phyloP scores from a whole-genome alignment of 805 yeast genomes.

The Candida quercuum region DNA sequence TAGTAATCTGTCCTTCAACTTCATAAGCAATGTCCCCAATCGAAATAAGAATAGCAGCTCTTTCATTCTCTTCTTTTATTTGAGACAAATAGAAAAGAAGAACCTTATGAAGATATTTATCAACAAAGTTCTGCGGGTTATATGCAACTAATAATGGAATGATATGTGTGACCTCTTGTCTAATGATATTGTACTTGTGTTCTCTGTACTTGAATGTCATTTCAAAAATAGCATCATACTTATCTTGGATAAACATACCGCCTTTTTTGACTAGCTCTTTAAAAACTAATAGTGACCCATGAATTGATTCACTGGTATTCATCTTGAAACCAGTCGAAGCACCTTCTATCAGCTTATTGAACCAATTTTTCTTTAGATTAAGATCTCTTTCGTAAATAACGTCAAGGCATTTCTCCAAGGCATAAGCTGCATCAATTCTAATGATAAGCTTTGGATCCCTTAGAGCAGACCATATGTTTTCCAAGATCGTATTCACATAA shows the following conservation, averaged over 20 bases:
- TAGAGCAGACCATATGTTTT: slow-evolving; percentile 82
- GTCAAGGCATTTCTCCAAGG: slow-evolving; percentile 70
- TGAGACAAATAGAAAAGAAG: slow-evolving; percentile 73
- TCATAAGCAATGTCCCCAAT: slow-evolving; percentile 77
- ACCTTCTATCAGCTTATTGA: slow-evolving; percentile 60
- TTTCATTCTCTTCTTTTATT: slow-evolving; percentile 70
- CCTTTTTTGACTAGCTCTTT: slow-evolving; percentile 70
- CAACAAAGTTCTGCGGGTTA: slow-evolving; percentile 69
- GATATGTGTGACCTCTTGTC: slow-evolving; percentile 80
- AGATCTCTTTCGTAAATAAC: slow-evolving; percentile 78
- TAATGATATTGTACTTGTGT: slow-evolving; percentile 66
- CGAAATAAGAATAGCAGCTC: slow-evolving; percentile 68
- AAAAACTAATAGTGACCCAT: slow-evolving; percentile 79
- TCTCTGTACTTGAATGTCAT: slow-evolving; percentile 70
- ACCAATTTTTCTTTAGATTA: slow-evolving; percentile 69
- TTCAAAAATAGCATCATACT: slow-evolving; percentile 73
- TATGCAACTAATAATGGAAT: slow-evolving; percentile 80
- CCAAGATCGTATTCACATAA: slow-evolving; percentile 72
- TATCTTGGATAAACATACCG: slow-evolving; percentile 66
- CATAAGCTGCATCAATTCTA: slow-evolving; percentile 78
- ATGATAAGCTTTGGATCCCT: slow-evolving; percentile 73
- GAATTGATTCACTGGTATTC: slow-evolving; percentile 64
- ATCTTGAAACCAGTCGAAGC: slow-evolving; percentile 55
- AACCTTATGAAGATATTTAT: slow-evolving; percentile 74
- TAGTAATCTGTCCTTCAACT: slow-evolving; percentile 79